Percentiles rank a stretch among this genome's conserved stretches.
phyloP scores from a whole-genome alignment of 202 grass and related monocot genomes.

The Carex arenaria region DNA sequence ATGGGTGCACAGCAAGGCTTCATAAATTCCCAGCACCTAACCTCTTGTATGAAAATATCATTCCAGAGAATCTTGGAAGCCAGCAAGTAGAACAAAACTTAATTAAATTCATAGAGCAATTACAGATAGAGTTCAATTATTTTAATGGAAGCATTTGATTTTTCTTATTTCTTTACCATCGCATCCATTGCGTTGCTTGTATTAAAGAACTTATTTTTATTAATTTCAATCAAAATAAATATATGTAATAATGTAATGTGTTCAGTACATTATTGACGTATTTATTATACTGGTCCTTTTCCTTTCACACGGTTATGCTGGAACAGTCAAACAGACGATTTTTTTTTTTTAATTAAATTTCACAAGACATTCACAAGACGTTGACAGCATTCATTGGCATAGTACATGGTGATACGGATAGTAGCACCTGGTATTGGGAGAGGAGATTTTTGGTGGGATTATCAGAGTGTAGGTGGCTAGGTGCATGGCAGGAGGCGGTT shows the following conservation, averaged over 20 bases:
- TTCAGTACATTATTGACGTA: background rate
- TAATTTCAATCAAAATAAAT: background rate
- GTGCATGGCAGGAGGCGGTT: no score
- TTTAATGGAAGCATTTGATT: background rate
- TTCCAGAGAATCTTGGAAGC: slow-evolving; percentile 30
- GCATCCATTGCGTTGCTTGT: background rate
- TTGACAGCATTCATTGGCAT: background rate
- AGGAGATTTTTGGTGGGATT: no score
- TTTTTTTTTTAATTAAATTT: background rate
- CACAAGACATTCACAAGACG: background rate
- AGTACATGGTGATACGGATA: background rate
- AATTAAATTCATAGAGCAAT: background rate
- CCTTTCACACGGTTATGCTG: background rate
- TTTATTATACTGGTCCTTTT: background rate
- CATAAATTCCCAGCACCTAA: slow-evolving; percentile 30
- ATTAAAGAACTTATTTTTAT: background rate
- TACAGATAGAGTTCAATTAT: background rate
- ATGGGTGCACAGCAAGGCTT: slow-evolving; percentile 32
- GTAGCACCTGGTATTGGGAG: background rate
- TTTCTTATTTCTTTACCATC: background rate
- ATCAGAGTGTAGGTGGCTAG: no score
- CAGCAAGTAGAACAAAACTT: slow-evolving; percentile 8
- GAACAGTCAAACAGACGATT: background rate
- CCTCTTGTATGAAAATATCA: slow-evolving; percentile 23
- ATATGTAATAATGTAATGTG: background rate